A percentile compares a stretch with the other conserved stretches of the same genome.
Evolutionary conservation across 2,329 filamentous ascomycete genomes (phyloP).

Genomic region (Colletotrichum cereale): DNA sequence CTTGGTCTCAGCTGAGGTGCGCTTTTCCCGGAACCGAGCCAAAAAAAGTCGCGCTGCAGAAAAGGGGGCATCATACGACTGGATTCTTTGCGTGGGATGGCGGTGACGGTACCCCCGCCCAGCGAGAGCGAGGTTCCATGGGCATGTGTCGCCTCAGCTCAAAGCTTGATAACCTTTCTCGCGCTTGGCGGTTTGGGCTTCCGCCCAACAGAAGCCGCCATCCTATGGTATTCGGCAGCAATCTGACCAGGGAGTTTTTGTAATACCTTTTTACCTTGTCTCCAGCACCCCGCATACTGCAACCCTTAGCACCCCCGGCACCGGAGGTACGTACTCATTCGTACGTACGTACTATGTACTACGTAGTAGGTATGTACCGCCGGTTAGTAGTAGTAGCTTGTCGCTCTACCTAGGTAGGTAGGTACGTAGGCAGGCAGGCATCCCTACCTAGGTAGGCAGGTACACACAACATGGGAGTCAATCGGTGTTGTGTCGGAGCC

Average conservation of each 20-base stretch:
- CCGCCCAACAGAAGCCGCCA: conserved; percentile 16
- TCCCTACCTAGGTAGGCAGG: too few species aligned
- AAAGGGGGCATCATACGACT: conserved; percentile 25
- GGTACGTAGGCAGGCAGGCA: too few species aligned
- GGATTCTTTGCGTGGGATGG: neutral
- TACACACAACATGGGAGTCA: too few species aligned
- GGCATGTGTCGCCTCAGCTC: conserved; percentile 22
- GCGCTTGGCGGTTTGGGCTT: conserved; percentile 27
- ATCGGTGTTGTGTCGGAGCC: neutral
- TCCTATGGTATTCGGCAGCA: neutral
- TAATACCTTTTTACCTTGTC: neutral
- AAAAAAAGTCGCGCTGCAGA: conserved; percentile 27
- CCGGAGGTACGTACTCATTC: too few species aligned
- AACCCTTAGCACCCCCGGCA: neutral
- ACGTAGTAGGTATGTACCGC: too few species aligned
- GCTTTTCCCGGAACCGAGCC: conserved; percentile 12
- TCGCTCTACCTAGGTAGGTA: too few species aligned
- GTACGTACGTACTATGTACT: too few species aligned
- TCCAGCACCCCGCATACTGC: conserved; percentile 24
- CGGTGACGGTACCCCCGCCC: conserved; percentile 7
- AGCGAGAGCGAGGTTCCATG: conserved; percentile 7
- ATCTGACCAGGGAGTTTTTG: neutral
- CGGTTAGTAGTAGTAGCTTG: too few species aligned
- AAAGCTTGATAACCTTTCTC: conserved; percentile 32
- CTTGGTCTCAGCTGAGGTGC: conserved; percentile 7